phyloP scores from a whole-genome alignment of 2,329 filamentous ascomycete species.

The Ceratocystis huliohia region DNA sequence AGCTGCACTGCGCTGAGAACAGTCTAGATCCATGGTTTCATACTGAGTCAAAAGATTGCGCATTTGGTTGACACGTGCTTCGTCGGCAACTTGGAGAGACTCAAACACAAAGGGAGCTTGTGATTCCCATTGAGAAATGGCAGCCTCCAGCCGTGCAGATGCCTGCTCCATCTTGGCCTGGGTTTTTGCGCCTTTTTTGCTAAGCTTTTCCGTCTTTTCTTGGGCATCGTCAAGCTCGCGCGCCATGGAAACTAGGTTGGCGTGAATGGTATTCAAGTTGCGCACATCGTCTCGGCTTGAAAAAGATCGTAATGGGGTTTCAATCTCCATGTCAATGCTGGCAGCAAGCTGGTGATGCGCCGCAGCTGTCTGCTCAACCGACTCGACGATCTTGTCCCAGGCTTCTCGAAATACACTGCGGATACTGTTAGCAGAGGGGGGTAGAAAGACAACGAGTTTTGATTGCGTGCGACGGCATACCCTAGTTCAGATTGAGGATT shows the following conservation, averaged over 20 bases:
- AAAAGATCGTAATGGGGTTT: constrained; percentile 68
- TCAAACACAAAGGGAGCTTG: constrained; percentile 94
- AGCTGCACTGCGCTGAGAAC: constrained; percentile 61
- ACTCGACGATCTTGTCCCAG: constrained; percentile 76
- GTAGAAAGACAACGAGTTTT: neutral
- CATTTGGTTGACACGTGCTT: constrained; percentile 76
- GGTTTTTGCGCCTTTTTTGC: constrained; percentile 64
- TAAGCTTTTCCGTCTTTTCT: constrained; percentile 73
- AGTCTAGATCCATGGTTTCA: constrained; percentile 83
- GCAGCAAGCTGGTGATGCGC: constrained; percentile 71
- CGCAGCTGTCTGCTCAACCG: constrained; percentile 66
- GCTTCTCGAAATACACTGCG: constrained; percentile 74
- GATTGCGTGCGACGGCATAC: constrained; percentile 40
- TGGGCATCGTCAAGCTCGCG: constrained; percentile 76
- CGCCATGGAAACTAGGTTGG: constrained; percentile 66
- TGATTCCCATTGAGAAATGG: constrained; percentile 79
- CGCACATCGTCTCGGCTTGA: constrained; percentile 61
- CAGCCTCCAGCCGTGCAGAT: constrained; percentile 58
- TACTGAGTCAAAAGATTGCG: constrained; percentile 85
- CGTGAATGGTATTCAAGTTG: constrained; percentile 67
- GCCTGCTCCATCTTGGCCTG: constrained; percentile 67
- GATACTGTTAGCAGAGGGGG: neutral
- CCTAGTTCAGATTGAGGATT: constrained; percentile 72
- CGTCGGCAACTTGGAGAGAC: constrained; percentile 78
- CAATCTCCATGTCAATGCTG: constrained; percentile 79